These are phyloP conservation scores for Ramalina intermedia DNA, from an alignment of 495 filamentous ascomycete species.

Conservation along the genomic window DNA sequence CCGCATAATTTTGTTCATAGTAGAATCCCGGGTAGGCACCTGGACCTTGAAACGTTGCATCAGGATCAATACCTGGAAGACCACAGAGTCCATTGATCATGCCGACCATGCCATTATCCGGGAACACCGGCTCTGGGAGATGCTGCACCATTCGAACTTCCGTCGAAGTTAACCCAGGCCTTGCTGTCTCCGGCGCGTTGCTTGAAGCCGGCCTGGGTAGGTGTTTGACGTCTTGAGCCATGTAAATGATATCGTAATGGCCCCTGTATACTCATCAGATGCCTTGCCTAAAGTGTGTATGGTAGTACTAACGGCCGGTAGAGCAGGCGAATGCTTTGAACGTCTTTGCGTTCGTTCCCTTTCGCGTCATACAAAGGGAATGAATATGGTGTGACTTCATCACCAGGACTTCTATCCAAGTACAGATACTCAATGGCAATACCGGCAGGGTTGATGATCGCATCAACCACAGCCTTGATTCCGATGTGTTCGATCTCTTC, in stretches of 20 bases:
- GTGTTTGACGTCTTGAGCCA: slow-evolving; percentile 36
- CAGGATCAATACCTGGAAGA: slow-evolving; percentile 21
- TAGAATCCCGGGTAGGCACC: neutral
- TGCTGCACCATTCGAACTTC: slow-evolving; percentile 37
- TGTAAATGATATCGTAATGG: slow-evolving; percentile 93
- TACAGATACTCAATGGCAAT: slow-evolving; percentile 81
- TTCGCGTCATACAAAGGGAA: slow-evolving; percentile 32
- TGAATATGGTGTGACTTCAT: slow-evolving; percentile 44
- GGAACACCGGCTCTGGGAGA: slow-evolving; percentile 27
- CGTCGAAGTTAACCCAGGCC: slow-evolving; percentile 31
- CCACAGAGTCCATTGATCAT: slow-evolving; percentile 24
- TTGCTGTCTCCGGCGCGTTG: slow-evolving; percentile 78
- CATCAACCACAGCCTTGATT: slow-evolving; percentile 59
- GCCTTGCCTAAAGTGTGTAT: neutral
- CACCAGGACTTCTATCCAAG: slow-evolving; percentile 73
- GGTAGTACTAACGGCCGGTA: slow-evolving; percentile 50
- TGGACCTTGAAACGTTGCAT: neutral
- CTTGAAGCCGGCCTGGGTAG: slow-evolving; percentile 49
- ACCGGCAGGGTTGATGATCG: slow-evolving; percentile 64
- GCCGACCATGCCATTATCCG: slow-evolving; percentile 25
- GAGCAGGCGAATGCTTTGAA: slow-evolving; percentile 48
- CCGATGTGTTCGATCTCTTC: slow-evolving; percentile 85
- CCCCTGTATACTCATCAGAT: slow-evolving; percentile 32
- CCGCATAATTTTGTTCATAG: neutral
- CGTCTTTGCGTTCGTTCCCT: slow-evolving; percentile 16